These are phyloP conservation scores for Fonsecaea erecta DNA, from an alignment of 2,329 filamentous ascomycete species.

Conservation along the genomic window DNA sequence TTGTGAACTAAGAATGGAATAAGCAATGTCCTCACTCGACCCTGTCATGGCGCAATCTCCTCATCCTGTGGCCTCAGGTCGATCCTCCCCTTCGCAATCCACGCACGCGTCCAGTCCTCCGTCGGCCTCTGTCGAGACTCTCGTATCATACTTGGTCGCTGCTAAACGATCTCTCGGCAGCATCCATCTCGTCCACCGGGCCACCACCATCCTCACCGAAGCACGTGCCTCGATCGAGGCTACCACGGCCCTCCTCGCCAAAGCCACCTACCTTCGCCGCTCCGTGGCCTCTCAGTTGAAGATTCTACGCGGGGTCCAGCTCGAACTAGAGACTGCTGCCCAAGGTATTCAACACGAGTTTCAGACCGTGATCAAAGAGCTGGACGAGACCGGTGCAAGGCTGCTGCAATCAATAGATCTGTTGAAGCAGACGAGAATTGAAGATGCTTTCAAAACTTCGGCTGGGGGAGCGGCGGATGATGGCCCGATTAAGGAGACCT, in stretches of 20 bases:
- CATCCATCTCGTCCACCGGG: slow-evolving; percentile 79
- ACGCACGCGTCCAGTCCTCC: slow-evolving; percentile 20
- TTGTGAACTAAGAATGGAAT: slow-evolving; percentile 4
- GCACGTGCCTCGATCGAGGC: slow-evolving; percentile 79
- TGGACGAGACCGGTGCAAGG: slow-evolving; percentile 64
- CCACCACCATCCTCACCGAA: slow-evolving; percentile 80
- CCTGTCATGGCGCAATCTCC: slow-evolving; percentile 35
- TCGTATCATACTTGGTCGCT: slow-evolving; percentile 82
- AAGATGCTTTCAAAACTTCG: slow-evolving; percentile 55
- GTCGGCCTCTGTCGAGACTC: slow-evolving; percentile 63
- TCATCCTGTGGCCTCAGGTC: slow-evolving; percentile 17
- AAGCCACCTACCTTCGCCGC: slow-evolving; percentile 68
- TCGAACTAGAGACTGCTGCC: slow-evolving; percentile 51
- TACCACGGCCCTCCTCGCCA: slow-evolving; percentile 71
- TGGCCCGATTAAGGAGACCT: slow-evolving; percentile 53
- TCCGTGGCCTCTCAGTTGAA: slow-evolving; percentile 61
- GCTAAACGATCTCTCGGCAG: slow-evolving; percentile 87
- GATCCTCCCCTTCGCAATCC: slow-evolving; percentile 30
- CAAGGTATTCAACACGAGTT: slow-evolving; percentile 51
- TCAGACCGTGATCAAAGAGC: slow-evolving; percentile 56
- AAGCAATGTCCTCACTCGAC: slow-evolving; percentile 25
- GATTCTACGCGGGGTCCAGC: slow-evolving; percentile 49
- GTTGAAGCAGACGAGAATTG: slow-evolving; percentile 63
- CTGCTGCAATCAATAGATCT: slow-evolving; percentile 61
- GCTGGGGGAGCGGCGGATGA: slow-evolving; percentile 9